Conservation (phyloP, 2,329 filamentous ascomycete genomes). For the Xylariaceae sp. region DNA sequence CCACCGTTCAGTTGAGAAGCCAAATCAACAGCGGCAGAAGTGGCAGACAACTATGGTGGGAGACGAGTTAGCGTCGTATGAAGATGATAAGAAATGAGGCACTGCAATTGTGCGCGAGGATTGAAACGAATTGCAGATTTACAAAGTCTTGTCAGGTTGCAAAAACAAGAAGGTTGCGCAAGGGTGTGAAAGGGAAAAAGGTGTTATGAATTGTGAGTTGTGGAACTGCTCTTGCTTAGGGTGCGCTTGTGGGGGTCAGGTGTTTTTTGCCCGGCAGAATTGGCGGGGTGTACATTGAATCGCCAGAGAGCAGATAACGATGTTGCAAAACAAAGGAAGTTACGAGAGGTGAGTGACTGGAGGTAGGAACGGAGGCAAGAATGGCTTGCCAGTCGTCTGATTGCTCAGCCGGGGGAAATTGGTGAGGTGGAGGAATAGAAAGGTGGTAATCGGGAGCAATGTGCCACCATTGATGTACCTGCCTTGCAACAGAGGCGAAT, state of each 20-base stretch:
- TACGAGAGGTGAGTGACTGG: no score
- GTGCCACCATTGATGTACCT: no score
- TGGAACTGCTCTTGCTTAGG: no score
- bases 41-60: conserved; percentile 66
- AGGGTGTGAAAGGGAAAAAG: no score
- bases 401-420: not conserved
- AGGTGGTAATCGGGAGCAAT: not conserved
- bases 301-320: no score
- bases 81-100: conserved; percentile 3
- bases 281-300: no score
- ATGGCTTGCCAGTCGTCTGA: not conserved
- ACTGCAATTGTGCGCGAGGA: not conserved
- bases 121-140: not conserved
- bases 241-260: no score
- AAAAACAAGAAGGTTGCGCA: not conserved
- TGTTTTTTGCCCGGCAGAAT: no score
- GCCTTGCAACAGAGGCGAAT: no score
- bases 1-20: conserved; percentile 66
- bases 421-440: not conserved
- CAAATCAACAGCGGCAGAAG: conserved; percentile 76
- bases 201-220: no score
- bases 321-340: no score
- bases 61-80: conserved; percentile 29
- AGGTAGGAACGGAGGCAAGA: no score
- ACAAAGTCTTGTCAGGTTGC: not conserved